A percentile compares a stretch with the other conserved stretches of the same genome.
These are phyloP conservation scores for Sporodiniella umbellata DNA, from an alignment of 371 early-diverging fungal genomes.

Conservation along the genomic window DNA sequence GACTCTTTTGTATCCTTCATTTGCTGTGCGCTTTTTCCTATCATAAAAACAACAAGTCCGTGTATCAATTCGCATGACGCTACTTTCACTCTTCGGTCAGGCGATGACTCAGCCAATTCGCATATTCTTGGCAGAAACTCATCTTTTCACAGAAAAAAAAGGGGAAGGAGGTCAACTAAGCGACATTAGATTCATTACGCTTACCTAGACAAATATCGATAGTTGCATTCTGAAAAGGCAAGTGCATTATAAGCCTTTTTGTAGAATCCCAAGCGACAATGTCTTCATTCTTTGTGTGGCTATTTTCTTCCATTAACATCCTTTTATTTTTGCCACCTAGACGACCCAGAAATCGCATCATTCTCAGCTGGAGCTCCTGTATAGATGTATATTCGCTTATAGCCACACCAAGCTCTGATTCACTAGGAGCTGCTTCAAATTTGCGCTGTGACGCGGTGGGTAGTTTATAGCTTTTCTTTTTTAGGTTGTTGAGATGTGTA, in stretches of 20 bases:
- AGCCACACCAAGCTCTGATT: conserved; percentile 16
- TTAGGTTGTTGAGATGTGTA: neutral
- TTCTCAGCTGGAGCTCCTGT: conserved; percentile 56
- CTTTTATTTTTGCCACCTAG: conserved; percentile 63
- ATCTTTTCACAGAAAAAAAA: too few species aligned
- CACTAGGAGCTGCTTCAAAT: conserved; percentile 3
- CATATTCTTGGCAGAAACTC: conserved; percentile 74
- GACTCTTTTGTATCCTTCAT: conserved; percentile 37
- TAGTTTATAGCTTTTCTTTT: conserved; percentile 8
- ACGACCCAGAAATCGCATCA: conserved; percentile 64
- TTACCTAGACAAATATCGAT: conserved; percentile 65
- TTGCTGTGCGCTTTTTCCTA: conserved; percentile 66
- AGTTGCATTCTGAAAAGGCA: conserved; percentile 69
- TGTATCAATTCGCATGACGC: conserved; percentile 80
- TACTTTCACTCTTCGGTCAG: conserved; percentile 72
- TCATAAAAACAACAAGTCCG: conserved; percentile 64
- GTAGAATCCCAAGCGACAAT: conserved; percentile 64
- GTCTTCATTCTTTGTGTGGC: conserved; percentile 2
- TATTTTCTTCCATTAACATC: conserved; percentile 26
- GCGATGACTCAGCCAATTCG: conserved; percentile 71
- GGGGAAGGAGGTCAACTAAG: too few species aligned
- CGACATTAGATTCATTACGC: neutral
- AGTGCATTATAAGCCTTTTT: conserved; percentile 42
- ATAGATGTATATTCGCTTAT: conserved; percentile 13
- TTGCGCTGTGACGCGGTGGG: conserved; percentile 15